A percentile compares a stretch with the other conserved stretches of the same genome.
Evolutionary conservation across 805 yeast species (phyloP).

Genomic region (Wickerhamomyces bovis): DNA sequence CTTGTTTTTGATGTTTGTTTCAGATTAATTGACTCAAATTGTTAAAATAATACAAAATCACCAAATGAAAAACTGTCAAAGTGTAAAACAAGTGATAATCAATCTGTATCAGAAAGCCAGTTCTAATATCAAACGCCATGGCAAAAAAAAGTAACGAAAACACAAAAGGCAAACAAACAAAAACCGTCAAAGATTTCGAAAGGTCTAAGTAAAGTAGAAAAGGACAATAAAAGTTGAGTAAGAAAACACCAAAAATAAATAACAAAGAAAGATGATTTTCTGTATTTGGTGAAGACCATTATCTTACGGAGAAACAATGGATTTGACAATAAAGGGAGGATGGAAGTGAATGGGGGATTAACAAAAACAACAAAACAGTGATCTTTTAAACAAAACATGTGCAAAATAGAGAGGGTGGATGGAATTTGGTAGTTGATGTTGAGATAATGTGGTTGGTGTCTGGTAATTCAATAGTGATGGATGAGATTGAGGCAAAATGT

Average conservation of each 20-base stretch:
- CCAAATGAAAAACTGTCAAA: background rate
- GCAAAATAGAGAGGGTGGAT: background rate
- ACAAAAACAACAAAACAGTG: background rate
- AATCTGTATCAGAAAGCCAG: background rate
- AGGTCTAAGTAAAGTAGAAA: background rate
- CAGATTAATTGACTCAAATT: background rate
- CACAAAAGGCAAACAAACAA: background rate
- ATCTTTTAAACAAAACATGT: background rate
- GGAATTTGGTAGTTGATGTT: background rate
- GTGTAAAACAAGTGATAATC: background rate
- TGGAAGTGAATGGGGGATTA: background rate
- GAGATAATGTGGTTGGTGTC: background rate
- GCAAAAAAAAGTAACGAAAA: background rate
- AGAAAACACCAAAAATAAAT: background rate
- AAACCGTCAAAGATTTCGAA: background rate
- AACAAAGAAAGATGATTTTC: background rate
- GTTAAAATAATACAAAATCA: background rate
- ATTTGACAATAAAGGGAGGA: background rate
- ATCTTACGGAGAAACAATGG: background rate
- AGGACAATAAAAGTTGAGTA: background rate
- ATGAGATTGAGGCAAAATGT: background rate
- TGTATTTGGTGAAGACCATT: background rate
- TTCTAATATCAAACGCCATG: background rate
- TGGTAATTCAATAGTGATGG: background rate
- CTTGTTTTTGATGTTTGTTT: no score